Conservation (phyloP, 805 yeast genomes). For the Zygoascus flipseniorum region DNA sequence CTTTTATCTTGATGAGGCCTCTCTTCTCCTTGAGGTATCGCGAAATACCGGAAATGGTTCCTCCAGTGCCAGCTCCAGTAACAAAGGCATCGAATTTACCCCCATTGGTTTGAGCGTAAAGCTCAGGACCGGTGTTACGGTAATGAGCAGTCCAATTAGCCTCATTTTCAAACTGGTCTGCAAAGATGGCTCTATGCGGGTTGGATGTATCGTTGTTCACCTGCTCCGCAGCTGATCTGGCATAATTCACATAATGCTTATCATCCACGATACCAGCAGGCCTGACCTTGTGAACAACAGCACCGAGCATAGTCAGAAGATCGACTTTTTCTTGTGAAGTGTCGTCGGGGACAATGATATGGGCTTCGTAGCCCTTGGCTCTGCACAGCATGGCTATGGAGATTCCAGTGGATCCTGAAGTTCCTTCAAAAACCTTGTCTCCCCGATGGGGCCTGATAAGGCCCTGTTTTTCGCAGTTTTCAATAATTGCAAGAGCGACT, state of each 20-base stretch:
- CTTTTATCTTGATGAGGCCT: slow-evolving; percentile 31
- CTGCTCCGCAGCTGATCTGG: slow-evolving; percentile 55
- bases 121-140: slow-evolving; percentile 84
- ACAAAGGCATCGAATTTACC: slow-evolving; percentile 66
- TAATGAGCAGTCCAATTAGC: slow-evolving; percentile 84
- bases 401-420: slow-evolving; percentile 95
- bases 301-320: slow-evolving; percentile 68
- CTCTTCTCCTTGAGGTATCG: slow-evolving; percentile 50
- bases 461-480: slow-evolving; percentile 56
- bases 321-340: slow-evolving; percentile 78
- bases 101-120: slow-evolving; percentile 56
- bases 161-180: slow-evolving; percentile 92
- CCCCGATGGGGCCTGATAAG: slow-evolving; percentile 49
- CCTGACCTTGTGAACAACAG: slow-evolving; percentile 71
- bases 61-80: slow-evolving; percentile 95
- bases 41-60: slow-evolving; percentile 91
- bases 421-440: slow-evolving; percentile 84
- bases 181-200: slow-evolving; percentile 61
- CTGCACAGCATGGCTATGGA: slow-evolving; percentile 86
- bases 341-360: slow-evolving; percentile 92
- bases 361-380: slow-evolving; percentile 81
- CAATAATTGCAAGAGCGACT: slow-evolving; percentile 78
- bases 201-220: slow-evolving; percentile 33
- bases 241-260: slow-evolving; percentile 84
- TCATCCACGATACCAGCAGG: slow-evolving; percentile 96